Percentiles rank a stretch among this genome's conserved stretches.
These are phyloP conservation scores for Fraxinus baroniana DNA, from an alignment of 305 asterid species.

Conservation along the genomic window DNA sequence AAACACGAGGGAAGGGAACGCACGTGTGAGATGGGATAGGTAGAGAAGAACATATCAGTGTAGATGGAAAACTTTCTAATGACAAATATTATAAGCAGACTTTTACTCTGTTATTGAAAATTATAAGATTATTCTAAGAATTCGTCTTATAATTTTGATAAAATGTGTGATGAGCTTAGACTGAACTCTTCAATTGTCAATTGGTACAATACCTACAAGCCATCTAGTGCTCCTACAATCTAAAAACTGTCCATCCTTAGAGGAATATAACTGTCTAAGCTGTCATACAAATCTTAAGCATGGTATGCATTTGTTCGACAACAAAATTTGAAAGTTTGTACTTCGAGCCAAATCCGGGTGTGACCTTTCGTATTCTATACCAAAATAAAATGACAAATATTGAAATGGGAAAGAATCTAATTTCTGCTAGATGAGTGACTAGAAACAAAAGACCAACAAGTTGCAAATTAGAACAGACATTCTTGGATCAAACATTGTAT, in stretches of 20 bases:
- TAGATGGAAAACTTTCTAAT: no score
- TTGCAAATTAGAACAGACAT: not conserved
- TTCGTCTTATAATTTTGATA: not conserved
- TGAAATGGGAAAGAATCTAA: not conserved
- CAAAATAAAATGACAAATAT: not conserved
- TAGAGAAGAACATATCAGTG: not conserved
- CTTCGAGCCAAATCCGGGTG: not conserved
- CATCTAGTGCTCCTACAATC: not conserved
- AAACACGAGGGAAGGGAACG: not conserved
- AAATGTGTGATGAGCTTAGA: not conserved
- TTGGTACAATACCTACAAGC: not conserved
- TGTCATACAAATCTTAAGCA: not conserved
- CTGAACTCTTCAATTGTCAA: not conserved
- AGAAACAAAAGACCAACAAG: not conserved
- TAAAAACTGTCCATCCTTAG: not conserved
- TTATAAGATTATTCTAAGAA: not conserved
- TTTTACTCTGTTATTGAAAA: not conserved
- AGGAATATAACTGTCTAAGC: not conserved
- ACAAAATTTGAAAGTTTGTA: not conserved
- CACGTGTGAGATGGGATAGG: not conserved
- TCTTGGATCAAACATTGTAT: not conserved
- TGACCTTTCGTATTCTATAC: not conserved
- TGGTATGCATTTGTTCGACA: not conserved
- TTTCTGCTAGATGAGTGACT: not conserved
- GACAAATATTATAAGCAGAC: not conserved